Conservation (phyloP, 371 early-diverging fungal species). For the Rozella allomycis region DNA sequence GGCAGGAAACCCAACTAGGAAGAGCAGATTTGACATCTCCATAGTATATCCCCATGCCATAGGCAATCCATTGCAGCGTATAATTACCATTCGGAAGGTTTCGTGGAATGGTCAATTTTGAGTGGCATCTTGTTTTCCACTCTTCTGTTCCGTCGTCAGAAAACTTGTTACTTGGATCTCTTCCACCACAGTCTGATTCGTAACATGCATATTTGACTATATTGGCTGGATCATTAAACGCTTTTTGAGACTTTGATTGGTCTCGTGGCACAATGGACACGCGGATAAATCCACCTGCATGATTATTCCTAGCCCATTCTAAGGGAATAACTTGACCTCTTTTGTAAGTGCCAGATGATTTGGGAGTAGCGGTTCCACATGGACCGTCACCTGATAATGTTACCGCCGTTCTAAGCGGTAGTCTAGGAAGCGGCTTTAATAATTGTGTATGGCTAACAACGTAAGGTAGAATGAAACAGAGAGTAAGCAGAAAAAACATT, state of each 20-base stretch:
- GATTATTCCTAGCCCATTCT: slow-evolving; percentile 30
- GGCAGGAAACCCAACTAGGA: too few species aligned
- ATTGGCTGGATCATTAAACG: slow-evolving; percentile 18
- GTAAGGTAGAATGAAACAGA: too few species aligned
- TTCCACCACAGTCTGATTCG: slow-evolving; percentile 26
- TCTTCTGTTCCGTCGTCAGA: slow-evolving; percentile 17
- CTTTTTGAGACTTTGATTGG: slow-evolving; percentile 20
- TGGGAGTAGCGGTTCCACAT: too few species aligned
- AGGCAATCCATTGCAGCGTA: slow-evolving; percentile 39
- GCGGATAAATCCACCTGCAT: slow-evolving; percentile 37
- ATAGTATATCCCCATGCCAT: slow-evolving; percentile 31
- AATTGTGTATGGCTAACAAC: too few species aligned
- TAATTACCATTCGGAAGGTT: slow-evolving; percentile 23
- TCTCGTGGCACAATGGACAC: slow-evolving; percentile 29
- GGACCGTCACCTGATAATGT: too few species aligned
- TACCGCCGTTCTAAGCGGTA: too few species aligned
- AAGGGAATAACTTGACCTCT: slow-evolving; percentile 24
- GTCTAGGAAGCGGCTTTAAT: too few species aligned
- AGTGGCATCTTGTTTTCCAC: slow-evolving; percentile 18
- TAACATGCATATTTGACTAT: slow-evolving; percentile 26
- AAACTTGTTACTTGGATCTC: too few species aligned
- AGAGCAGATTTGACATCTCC: too few species aligned
- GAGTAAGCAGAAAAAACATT: too few species aligned
- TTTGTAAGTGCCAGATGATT: too few species aligned
- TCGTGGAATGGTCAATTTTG: slow-evolving; percentile 20